Percentiles rank a stretch among this genome's conserved stretches.
phyloP scores from a whole-genome alignment of 1,139 yeast species.

The Kluyveromyces sp. region DNA sequence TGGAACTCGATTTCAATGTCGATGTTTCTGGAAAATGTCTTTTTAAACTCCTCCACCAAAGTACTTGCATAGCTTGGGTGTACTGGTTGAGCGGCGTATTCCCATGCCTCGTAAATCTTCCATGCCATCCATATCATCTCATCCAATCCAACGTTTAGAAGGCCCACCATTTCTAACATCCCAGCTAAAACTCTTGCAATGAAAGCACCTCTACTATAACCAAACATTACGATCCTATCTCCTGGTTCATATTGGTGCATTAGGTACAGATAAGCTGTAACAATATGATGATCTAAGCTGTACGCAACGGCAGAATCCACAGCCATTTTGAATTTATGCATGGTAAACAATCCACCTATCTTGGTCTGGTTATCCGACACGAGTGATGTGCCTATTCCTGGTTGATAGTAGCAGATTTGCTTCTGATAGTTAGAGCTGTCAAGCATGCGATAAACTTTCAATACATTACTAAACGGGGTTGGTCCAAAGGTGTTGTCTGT shows the following conservation, averaged over 20 bases:
- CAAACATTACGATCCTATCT: constrained; percentile 50
- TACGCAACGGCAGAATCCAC: constrained; percentile 49
- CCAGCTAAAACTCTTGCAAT: constrained; percentile 56
- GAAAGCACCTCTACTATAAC: constrained; percentile 62
- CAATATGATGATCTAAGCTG: constrained; percentile 47
- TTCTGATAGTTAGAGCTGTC: constrained; percentile 36
- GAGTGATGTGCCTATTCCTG: constrained; percentile 54
- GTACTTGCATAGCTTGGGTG: constrained; percentile 37
- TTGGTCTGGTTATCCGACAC: constrained; percentile 15
- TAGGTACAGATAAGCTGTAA: constrained; percentile 48
- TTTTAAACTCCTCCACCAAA: constrained; percentile 45
- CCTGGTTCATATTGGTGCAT: constrained; percentile 42
- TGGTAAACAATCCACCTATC: constrained; percentile 5
- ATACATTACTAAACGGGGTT: constrained; percentile 47
- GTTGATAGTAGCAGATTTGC: constrained; percentile 58
- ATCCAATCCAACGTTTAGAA: constrained; percentile 46
- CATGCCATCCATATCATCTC: constrained; percentile 52
- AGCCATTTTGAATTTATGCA: constrained; percentile 20
- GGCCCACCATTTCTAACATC: constrained; percentile 55
- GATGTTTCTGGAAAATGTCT: constrained; percentile 41
- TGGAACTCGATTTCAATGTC: constrained; percentile 45
- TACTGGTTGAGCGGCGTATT: constrained; percentile 50
- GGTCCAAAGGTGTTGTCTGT: constrained; percentile 54
- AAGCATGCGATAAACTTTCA: constrained; percentile 46
- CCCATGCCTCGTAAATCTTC: constrained; percentile 57